Percentiles rank a stretch among this genome's conserved stretches.
Conservation (phyloP, 176 grass and related monocot species). For the Raddia guianensis region DNA sequence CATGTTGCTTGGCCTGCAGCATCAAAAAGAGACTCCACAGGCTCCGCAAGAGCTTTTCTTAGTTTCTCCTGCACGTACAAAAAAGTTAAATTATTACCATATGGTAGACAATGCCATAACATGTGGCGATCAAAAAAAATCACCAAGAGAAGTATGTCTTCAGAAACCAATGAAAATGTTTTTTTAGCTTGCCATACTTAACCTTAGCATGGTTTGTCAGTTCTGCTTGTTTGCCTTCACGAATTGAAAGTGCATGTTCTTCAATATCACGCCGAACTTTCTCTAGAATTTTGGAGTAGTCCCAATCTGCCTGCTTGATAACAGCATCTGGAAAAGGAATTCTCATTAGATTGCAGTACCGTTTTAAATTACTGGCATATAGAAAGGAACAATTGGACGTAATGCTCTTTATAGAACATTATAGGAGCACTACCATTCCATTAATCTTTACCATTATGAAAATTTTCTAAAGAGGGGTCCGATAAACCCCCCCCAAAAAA, state of each 20-base stretch:
- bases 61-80: constrained; percentile 56
- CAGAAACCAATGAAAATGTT: constrained; percentile 8
- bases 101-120: neutral
- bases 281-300: constrained; percentile 69
- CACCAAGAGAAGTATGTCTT: neutral
- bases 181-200: constrained; percentile 40
- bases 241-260: constrained; percentile 62
- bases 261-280: constrained; percentile 82
- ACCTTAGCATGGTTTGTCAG: constrained; percentile 73
- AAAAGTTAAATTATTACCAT: constrained; percentile 19
- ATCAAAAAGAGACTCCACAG: constrained; percentile 89
- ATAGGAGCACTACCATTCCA: neutral
- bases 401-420: constrained; percentile 9
- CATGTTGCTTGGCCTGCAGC: constrained; percentile 72
- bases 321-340: constrained; percentile 55
- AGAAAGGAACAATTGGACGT: neutral
- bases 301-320: constrained; percentile 75
- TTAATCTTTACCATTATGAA: too few relatives aligned
- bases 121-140: neutral
- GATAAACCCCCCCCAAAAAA: too few relatives aligned
- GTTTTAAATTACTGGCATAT: constrained; percentile 13
- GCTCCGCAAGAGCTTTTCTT: constrained; percentile 82
- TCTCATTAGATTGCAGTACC: constrained; percentile 31
- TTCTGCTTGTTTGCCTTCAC: constrained; percentile 61
- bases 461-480: too few relatives aligned